phyloP scores from a whole-genome alignment of 1,139 yeast genomes.

The Citeromyces hawaiiensis region DNA sequence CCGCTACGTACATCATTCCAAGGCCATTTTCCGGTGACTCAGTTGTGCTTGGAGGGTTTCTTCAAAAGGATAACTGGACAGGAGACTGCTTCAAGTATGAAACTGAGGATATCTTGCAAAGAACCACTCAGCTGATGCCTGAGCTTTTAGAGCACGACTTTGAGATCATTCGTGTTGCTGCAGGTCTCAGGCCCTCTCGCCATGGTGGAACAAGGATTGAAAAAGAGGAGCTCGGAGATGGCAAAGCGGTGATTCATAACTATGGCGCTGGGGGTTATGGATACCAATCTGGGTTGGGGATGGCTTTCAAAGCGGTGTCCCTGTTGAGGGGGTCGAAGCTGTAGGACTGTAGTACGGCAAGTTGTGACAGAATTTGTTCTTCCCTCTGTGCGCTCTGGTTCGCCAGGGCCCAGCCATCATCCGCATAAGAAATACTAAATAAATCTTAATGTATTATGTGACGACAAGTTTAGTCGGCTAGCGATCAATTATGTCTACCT shows the following conservation, averaged over 20 bases:
- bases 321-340: slow-evolving; percentile 5
- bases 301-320: slow-evolving; percentile 36
- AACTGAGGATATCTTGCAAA: slow-evolving; percentile 40
- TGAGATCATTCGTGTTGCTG: slow-evolving; percentile 42
- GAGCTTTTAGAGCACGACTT: slow-evolving; percentile 29
- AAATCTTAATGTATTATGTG: too few relatives aligned
- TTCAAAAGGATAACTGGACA: slow-evolving; percentile 45
- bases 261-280: slow-evolving; percentile 76
- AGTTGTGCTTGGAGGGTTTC: slow-evolving; percentile 54
- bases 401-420: too few relatives aligned
- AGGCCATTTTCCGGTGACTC: slow-evolving; percentile 51
- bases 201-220: slow-evolving; percentile 59
- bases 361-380: too few relatives aligned
- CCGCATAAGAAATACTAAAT: too few relatives aligned
- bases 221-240: slow-evolving; percentile 21
- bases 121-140: slow-evolving; percentile 44
- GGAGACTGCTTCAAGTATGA: slow-evolving; percentile 40
- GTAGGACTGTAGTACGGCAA: background rate
- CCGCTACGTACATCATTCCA: slow-evolving; percentile 56
- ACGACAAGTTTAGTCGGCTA: too few relatives aligned
- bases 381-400: too few relatives aligned
- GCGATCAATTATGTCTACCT: too few relatives aligned
- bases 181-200: slow-evolving; percentile 62
- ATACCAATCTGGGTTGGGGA: slow-evolving; percentile 59
- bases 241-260: slow-evolving; percentile 38